phyloP scores from a whole-genome alignment of 2,329 filamentous ascomycete genomes.

The Fusarium verrucosum region DNA sequence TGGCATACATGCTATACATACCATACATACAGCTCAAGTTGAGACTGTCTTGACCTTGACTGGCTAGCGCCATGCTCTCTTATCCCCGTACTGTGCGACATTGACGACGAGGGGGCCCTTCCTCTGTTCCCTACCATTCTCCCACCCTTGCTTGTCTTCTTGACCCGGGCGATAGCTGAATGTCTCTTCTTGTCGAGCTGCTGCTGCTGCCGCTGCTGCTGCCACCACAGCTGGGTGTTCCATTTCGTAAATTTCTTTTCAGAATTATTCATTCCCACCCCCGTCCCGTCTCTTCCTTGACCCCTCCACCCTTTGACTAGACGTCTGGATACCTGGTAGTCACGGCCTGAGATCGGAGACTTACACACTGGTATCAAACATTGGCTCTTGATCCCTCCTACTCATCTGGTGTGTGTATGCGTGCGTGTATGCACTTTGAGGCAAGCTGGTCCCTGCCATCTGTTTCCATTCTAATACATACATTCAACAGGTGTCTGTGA shows the following conservation, averaged over 20 bases:
- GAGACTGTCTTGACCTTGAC: slow-evolving; percentile 39
- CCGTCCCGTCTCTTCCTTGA: slow-evolving; percentile 17
- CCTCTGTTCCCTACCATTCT: slow-evolving; percentile 24
- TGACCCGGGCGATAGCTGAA: slow-evolving; percentile 34
- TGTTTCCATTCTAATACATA: slow-evolving; percentile 38
- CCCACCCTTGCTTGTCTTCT: slow-evolving; percentile 30
- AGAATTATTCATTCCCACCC: slow-evolving; percentile 18
- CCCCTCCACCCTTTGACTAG: slow-evolving; percentile 27
- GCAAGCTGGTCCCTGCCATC: slow-evolving; percentile 35
- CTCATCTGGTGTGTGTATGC: slow-evolving; percentile 32
- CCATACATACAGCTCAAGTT: slow-evolving; percentile 33
- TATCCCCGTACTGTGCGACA: slow-evolving; percentile 42
- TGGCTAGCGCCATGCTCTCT: slow-evolving; percentile 37
- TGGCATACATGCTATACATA: slow-evolving; percentile 23
- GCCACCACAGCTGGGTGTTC: slow-evolving; percentile 32
- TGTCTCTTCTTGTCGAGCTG: slow-evolving; percentile 40
- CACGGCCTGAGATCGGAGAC: slow-evolving; percentile 39
- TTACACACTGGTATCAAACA: slow-evolving; percentile 30
- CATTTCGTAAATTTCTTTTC: slow-evolving; percentile 12
- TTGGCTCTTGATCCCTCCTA: slow-evolving; percentile 42
- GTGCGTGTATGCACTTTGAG: slow-evolving; percentile 36
- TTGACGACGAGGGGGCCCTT: slow-evolving; percentile 27
- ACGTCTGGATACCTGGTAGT: slow-evolving; percentile 26
- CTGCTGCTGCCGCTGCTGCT: slow-evolving; percentile 20
- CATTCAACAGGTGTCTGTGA: slow-evolving; percentile 30